A percentile compares a stretch with the other conserved stretches of the same genome.
Evolutionary conservation across 139 green algal genomes (phyloP).

Genomic region (Astrephomene gubernaculifera): DNA sequence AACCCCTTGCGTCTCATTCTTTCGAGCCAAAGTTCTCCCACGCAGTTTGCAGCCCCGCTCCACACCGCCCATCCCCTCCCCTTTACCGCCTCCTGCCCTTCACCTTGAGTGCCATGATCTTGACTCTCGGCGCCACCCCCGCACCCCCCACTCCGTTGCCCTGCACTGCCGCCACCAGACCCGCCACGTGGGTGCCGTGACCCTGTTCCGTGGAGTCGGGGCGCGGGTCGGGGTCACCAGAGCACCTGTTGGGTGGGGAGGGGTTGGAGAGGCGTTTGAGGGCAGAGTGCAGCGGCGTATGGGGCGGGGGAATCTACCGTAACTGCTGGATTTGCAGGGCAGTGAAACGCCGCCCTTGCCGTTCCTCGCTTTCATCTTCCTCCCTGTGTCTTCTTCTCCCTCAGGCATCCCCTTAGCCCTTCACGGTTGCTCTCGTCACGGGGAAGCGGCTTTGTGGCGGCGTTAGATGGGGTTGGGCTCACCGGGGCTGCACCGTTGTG

Average conservation of each 20-base stretch:
- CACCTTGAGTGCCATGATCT: conserved; percentile 43
- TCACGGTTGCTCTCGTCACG: too few relatives aligned
- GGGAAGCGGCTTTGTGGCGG: too few relatives aligned
- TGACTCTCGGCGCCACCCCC: conserved; percentile 10
- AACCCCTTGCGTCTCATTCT: neutral
- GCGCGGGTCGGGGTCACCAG: conserved; percentile 16
- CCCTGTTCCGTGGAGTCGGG: neutral
- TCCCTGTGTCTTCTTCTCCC: too few relatives aligned
- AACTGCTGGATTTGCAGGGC: too few relatives aligned
- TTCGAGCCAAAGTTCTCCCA: neutral
- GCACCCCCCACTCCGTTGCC: conserved; percentile 2
- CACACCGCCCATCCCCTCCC: too few relatives aligned
- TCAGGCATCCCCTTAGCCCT: too few relatives aligned
- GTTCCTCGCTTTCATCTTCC: too few relatives aligned
- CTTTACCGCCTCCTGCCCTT: neutral
- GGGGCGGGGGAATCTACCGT: too few relatives aligned
- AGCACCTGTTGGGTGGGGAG: neutral
- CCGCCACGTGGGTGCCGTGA: conserved; percentile 41
- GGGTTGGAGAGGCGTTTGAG: neutral
- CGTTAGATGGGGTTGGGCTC: too few relatives aligned
- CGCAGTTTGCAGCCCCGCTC: too few relatives aligned
- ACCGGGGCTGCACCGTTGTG: too few relatives aligned
- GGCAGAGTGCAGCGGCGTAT: neutral
- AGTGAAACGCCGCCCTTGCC: too few relatives aligned
- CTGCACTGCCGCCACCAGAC: neutral